phyloP scores from a whole-genome alignment of 2,329 filamentous ascomycete species.

The Nothophaeocryptopus gaeumannii region DNA sequence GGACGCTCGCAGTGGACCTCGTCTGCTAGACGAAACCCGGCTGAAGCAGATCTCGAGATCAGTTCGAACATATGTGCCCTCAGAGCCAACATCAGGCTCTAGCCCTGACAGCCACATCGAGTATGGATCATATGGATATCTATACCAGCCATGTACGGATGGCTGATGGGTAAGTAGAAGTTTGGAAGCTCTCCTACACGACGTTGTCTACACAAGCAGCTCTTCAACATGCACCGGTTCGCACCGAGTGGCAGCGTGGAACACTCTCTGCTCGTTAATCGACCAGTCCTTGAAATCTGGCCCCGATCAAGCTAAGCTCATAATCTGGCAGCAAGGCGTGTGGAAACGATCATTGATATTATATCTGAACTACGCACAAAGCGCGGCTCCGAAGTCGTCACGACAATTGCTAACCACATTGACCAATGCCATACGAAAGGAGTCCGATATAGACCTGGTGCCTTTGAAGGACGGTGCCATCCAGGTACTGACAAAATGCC shows the following conservation, averaged over 20 bases:
- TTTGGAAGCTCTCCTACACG: slow-evolving; percentile 19
- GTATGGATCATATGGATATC: background rate
- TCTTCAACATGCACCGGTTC: slow-evolving; percentile 26
- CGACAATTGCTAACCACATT: slow-evolving; percentile 45
- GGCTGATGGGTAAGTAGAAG: slow-evolving; percentile 28
- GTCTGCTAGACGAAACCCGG: slow-evolving; percentile 13
- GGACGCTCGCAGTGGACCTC: background rate
- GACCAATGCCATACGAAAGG: slow-evolving; percentile 37
- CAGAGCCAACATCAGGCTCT: background rate
- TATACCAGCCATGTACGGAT: slow-evolving; percentile 6
- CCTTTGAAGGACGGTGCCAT: background rate
- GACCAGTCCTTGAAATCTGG: slow-evolving; percentile 39
- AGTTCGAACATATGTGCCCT: slow-evolving; percentile 18
- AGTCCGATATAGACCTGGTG: slow-evolving; percentile 15
- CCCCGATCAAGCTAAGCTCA: slow-evolving; percentile 23
- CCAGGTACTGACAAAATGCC: slow-evolving; percentile 24
- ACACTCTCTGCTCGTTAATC: slow-evolving; percentile 46
- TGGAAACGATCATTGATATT: slow-evolving; percentile 42
- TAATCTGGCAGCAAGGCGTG: slow-evolving; percentile 36
- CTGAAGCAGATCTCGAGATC: slow-evolving; percentile 20
- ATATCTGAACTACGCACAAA: slow-evolving; percentile 43
- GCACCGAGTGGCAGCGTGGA: slow-evolving; percentile 48
- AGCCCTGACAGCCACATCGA: too few relatives aligned
- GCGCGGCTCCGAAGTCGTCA: slow-evolving; percentile 47
- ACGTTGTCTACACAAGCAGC: slow-evolving; percentile 23